phyloP scores from a whole-genome alignment of 805 yeast genomes.

The Wickerhamiella sorbophila region DNA sequence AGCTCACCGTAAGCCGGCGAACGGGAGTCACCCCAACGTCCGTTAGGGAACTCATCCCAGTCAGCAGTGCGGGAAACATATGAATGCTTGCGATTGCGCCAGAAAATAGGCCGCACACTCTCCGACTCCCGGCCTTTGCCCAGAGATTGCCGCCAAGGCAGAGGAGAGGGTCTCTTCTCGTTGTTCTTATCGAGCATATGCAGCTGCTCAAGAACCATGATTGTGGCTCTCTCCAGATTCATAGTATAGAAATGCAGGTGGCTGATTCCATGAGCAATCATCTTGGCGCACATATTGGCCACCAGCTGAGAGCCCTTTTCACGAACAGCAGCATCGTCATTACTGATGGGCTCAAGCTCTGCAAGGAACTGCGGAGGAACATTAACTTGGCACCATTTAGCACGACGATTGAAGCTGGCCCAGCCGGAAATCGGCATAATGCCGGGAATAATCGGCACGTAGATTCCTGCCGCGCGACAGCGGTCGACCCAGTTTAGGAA shows the following conservation, averaged over 20 bases:
- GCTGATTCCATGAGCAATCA: constrained; percentile 55
- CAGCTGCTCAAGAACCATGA: constrained; percentile 71
- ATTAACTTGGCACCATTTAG: constrained; percentile 79
- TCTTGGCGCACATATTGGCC: constrained; percentile 63
- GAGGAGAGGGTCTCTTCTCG: constrained; percentile 10
- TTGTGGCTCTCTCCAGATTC: constrained; percentile 86
- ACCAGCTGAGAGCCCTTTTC: constrained; percentile 71
- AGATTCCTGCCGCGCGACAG: constrained; percentile 58
- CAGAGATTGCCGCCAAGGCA: constrained; percentile 86
- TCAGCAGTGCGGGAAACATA: constrained; percentile 79
- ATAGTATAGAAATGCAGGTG: constrained; percentile 95
- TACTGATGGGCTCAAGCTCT: constrained; percentile 65
- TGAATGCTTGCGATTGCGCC: constrained; percentile 87
- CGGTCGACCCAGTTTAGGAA: constrained; percentile 70
- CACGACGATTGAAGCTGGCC: constrained; percentile 82
- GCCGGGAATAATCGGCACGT: constrained; percentile 87
- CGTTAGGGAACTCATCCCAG: constrained; percentile 98
- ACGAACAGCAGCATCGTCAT: constrained; percentile 80
- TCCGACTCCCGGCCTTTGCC: constrained; percentile 69
- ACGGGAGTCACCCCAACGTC: constrained; percentile 96
- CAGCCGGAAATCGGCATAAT: constrained; percentile 98
- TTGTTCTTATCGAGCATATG: constrained; percentile 29
- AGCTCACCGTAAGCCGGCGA: constrained; percentile 95
- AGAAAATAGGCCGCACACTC: constrained; percentile 83
- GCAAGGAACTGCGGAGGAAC: constrained; percentile 63